phyloP scores from a whole-genome alignment of 2,329 filamentous ascomycete genomes.

The Aspergillus proliferans region DNA sequence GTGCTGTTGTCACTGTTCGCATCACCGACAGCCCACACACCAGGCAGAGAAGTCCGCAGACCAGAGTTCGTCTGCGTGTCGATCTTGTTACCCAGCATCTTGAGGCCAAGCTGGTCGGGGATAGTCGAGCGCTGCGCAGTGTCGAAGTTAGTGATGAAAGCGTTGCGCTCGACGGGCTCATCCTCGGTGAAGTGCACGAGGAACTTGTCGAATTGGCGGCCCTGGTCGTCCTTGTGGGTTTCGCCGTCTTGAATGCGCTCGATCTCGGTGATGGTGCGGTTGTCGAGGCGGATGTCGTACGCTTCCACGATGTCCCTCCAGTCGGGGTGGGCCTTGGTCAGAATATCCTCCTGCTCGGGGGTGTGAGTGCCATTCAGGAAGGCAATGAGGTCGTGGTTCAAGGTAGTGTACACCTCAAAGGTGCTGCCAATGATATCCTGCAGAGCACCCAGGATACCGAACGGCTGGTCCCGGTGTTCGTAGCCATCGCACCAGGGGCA shows the following conservation, averaged over 20 bases:
- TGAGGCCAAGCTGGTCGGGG: slow-evolving; percentile 44
- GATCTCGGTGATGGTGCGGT: slow-evolving; percentile 48
- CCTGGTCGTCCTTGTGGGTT: slow-evolving; percentile 20
- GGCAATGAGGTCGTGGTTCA: slow-evolving; percentile 52
- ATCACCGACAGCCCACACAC: slow-evolving; percentile 56
- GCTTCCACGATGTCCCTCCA: slow-evolving; percentile 48
- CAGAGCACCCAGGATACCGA: slow-evolving; percentile 49
- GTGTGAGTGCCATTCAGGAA: slow-evolving; percentile 58
- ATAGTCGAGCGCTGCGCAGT: slow-evolving; percentile 45
- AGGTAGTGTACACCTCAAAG: slow-evolving; percentile 50
- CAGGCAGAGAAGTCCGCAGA: slow-evolving; percentile 43
- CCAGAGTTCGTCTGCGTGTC: neutral
- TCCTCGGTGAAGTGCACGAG: slow-evolving; percentile 48
- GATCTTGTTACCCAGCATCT: slow-evolving; percentile 41
- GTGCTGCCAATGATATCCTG: slow-evolving; percentile 41
- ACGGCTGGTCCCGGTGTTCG: slow-evolving; percentile 54
- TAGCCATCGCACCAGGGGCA: slow-evolving; percentile 61
- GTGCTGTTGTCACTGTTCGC: slow-evolving; percentile 55
- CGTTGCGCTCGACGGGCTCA: slow-evolving; percentile 40
- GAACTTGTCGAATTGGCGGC: slow-evolving; percentile 50
- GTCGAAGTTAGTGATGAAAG: slow-evolving; percentile 48
- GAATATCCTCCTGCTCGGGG: slow-evolving; percentile 31
- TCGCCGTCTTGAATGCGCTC: slow-evolving; percentile 39
- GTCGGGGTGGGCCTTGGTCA: slow-evolving; percentile 37
- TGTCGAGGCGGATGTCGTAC: slow-evolving; percentile 51